Conservation (phyloP, 345 rosid species). For the Eucalyptus tenuipes region DNA sequence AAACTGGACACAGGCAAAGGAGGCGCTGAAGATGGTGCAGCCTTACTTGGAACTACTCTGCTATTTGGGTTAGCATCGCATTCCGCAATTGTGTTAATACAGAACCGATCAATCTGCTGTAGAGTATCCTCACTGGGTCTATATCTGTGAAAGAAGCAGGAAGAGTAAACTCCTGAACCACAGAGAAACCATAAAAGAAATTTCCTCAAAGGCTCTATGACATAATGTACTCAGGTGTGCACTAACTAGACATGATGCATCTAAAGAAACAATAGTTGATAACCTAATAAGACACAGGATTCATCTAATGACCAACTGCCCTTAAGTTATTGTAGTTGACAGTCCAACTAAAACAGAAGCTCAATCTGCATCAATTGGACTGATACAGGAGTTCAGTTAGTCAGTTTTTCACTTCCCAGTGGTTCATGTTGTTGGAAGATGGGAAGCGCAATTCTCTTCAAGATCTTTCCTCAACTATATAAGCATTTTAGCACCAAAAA, state of each 20-base stretch:
- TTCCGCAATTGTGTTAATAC: constrained; percentile 60
- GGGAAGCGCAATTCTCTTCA: neutral
- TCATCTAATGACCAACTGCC: neutral
- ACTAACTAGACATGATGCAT: neutral
- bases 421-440: neutral
- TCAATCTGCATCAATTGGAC: neutral
- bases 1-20: constrained; percentile 79
- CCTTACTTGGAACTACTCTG: constrained; percentile 29
- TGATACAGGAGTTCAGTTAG: neutral
- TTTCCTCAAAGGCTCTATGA: neutral
- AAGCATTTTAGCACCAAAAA: neutral
- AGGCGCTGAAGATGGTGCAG: constrained; percentile 26
- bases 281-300: neutral
- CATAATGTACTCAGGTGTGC: neutral
- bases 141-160: constrained; percentile 48
- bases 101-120: constrained; percentile 83
- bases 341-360: neutral
- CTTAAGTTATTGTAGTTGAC: neutral
- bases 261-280: neutral
- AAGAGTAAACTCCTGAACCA: neutral
- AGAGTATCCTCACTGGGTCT: constrained; percentile 91
- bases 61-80: constrained; percentile 54
- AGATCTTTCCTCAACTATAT: neutral
- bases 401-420: neutral
- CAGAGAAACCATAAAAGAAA: neutral